These are phyloP conservation scores for Arthrobotrys entomopaga DNA, from an alignment of 2,329 filamentous ascomycete species.

Conservation along the genomic window DNA sequence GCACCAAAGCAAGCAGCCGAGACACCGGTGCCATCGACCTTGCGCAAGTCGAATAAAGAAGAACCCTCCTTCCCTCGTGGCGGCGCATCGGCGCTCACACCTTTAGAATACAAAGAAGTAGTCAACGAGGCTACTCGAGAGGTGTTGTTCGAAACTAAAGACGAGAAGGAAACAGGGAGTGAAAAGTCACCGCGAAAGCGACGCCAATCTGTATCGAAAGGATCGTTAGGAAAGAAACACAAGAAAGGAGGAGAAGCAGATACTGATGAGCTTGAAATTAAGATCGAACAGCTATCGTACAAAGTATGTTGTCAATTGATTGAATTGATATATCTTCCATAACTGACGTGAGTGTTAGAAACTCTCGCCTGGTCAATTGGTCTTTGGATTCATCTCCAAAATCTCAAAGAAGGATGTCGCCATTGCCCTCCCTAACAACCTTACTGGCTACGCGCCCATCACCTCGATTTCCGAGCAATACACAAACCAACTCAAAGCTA, in stretches of 20 bases:
- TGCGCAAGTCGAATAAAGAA: slow-evolving; percentile 71
- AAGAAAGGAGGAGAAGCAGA: slow-evolving; percentile 66
- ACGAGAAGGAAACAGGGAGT: slow-evolving; percentile 65
- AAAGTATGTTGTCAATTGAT: slow-evolving; percentile 70
- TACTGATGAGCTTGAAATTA: slow-evolving; percentile 68
- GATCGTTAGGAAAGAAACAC: slow-evolving; percentile 69
- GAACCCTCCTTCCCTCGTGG: slow-evolving; percentile 92
- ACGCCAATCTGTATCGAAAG: slow-evolving; percentile 60
- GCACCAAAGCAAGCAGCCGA: slow-evolving; percentile 13
- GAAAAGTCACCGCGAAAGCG: slow-evolving; percentile 60
- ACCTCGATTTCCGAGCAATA: slow-evolving; percentile 88
- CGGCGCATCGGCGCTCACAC: slow-evolving; percentile 87
- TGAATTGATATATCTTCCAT: not conserved
- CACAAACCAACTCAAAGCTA: slow-evolving; percentile 76
- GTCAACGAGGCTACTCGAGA: slow-evolving; percentile 91
- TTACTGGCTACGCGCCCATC: slow-evolving; percentile 87
- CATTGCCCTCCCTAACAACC: slow-evolving; percentile 88
- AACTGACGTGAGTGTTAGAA: slow-evolving; percentile 67
- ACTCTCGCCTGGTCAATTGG: slow-evolving; percentile 82
- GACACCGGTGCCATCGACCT: slow-evolving; percentile 50
- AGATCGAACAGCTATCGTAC: slow-evolving; percentile 86
- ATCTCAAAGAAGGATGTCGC: slow-evolving; percentile 83
- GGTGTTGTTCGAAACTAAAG: slow-evolving; percentile 84
- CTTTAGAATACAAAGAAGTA: slow-evolving; percentile 95
- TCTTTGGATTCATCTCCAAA: slow-evolving; percentile 84